Evolutionary conservation across 2,329 filamentous ascomycete species (phyloP).

Genomic region (Zymoseptoria tritici): DNA sequence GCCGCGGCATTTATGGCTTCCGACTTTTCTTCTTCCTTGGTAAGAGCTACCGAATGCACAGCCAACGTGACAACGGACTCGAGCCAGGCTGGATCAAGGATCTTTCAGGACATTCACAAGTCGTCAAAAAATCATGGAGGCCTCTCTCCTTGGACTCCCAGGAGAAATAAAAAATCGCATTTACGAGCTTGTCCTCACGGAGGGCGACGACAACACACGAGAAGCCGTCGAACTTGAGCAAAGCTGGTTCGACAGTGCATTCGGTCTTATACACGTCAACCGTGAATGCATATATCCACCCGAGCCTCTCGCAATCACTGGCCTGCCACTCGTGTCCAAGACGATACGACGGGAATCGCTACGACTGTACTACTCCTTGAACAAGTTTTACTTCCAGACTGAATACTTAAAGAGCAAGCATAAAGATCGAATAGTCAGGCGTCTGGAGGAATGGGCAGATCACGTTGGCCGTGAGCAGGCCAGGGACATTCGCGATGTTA

Average conservation of each 20-base stretch:
- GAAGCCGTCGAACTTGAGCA: conserved; percentile 9
- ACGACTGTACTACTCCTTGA: conserved; percentile 14
- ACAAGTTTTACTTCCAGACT: conserved; percentile 15
- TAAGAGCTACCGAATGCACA: too few species aligned
- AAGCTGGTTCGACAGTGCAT: conserved; percentile 9
- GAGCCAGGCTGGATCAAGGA: too few species aligned
- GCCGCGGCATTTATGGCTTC: too few species aligned
- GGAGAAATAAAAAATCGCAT: conserved; percentile 12
- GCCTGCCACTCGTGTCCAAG: conserved; percentile 11
- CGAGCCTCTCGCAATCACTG: conserved; percentile 5
- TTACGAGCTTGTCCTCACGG: conserved; percentile 11
- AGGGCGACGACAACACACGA: conserved; percentile 2
- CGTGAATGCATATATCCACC: not conserved
- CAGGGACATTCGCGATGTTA: conserved; percentile 15
- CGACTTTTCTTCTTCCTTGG: too few species aligned
- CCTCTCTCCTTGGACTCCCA: not conserved
- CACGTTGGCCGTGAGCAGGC: conserved; percentile 8
- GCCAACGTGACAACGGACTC: too few species aligned
- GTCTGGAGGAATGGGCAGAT: conserved; percentile 6
- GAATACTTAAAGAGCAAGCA: conserved; percentile 17
- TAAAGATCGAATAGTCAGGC: conserved; percentile 9
- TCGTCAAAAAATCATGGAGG: too few species aligned
- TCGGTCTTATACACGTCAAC: conserved; percentile 4
- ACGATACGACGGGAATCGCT: conserved; percentile 13
- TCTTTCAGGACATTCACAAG: too few species aligned